Evolutionary conservation across 768 basidiomycete genomes (phyloP).

Genomic region (Neoboletus subvelutipes): DNA sequence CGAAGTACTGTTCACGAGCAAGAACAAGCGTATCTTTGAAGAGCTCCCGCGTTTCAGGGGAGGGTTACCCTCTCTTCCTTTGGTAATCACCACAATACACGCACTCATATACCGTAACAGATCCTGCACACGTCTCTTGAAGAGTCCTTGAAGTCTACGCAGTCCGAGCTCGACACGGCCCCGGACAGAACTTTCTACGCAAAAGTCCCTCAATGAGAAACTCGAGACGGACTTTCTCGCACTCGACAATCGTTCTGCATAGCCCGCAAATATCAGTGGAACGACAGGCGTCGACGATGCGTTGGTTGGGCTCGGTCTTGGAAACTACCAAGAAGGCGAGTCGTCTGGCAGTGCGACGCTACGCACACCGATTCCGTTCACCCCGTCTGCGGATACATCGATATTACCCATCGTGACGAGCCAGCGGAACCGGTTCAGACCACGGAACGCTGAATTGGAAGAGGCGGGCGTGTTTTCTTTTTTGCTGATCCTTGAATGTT

Average conservation of each 20-base stretch:
- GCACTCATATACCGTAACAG: constrained; percentile 37
- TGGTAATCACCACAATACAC: not conserved
- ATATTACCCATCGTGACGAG: constrained; percentile 98
- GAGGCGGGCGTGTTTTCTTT: constrained; percentile 56
- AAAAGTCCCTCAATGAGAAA: too few relatives aligned
- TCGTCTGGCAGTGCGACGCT: constrained; percentile 33
- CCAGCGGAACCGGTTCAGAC: constrained; percentile 95
- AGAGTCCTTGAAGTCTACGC: constrained; percentile 55
- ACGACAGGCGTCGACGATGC: too few relatives aligned
- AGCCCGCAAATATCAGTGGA: too few relatives aligned
- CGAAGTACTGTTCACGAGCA: constrained; percentile 86
- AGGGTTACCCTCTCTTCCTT: constrained; percentile 9
- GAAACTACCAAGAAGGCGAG: too few relatives aligned
- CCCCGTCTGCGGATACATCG: constrained; percentile 80
- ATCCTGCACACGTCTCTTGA: constrained; percentile 84
- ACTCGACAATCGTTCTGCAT: too few relatives aligned
- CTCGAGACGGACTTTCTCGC: too few relatives aligned
- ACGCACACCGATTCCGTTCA: constrained; percentile 67
- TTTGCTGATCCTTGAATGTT: too few relatives aligned
- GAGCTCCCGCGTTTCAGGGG: constrained; percentile 91
- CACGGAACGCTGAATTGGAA: constrained; percentile 96
- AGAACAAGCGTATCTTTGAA: constrained; percentile 91
- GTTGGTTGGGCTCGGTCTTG: too few relatives aligned
- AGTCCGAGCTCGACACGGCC: constrained; percentile 58
- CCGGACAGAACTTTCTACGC: constrained; percentile 58